phyloP scores from a whole-genome alignment of 2,329 filamentous ascomycete genomes.

The Sporothrix mexicana region DNA sequence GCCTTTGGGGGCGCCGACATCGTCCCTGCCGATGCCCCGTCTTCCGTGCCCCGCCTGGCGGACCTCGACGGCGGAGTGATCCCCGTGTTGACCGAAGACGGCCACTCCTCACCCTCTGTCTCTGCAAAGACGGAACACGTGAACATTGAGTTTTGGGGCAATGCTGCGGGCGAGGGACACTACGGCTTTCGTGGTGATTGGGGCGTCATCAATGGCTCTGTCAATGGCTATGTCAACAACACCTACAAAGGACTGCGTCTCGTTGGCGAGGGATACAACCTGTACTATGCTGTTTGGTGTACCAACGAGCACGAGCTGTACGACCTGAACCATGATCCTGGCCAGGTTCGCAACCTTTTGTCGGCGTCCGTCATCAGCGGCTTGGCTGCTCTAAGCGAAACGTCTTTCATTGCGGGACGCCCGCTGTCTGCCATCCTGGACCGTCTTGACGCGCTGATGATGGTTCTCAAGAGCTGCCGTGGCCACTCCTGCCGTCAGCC shows the following conservation, averaged over 20 bases:
- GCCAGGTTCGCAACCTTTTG: neutral
- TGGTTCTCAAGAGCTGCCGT: constrained; percentile 1
- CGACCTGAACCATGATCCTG: neutral
- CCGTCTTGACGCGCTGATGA: neutral
- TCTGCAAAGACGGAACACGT: constrained; percentile 57
- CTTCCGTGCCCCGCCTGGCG: constrained; percentile 41
- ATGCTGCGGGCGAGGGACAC: constrained; percentile 47
- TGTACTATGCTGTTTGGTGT: constrained; percentile 48
- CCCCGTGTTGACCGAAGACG: constrained; percentile 41
- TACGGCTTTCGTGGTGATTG: constrained; percentile 16
- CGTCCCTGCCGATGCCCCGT: neutral
- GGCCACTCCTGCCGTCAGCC: neutral
- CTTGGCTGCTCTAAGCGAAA: neutral
- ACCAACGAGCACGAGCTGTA: constrained; percentile 9
- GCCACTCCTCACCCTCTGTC: constrained; percentile 28
- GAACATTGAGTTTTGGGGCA: constrained; percentile 63
- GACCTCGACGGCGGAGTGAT: constrained; percentile 63
- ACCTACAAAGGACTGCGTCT: constrained; percentile 67
- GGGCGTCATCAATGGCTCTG: constrained; percentile 28
- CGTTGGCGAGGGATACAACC: constrained; percentile 55
- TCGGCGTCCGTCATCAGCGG: neutral
- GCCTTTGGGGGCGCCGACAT: neutral
- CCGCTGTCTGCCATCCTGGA: neutral
- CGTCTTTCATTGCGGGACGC: neutral
- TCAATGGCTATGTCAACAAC: constrained; percentile 49